Conservation (phyloP, 768 basidiomycete genomes). For the Lactarius hatsudake region DNA sequence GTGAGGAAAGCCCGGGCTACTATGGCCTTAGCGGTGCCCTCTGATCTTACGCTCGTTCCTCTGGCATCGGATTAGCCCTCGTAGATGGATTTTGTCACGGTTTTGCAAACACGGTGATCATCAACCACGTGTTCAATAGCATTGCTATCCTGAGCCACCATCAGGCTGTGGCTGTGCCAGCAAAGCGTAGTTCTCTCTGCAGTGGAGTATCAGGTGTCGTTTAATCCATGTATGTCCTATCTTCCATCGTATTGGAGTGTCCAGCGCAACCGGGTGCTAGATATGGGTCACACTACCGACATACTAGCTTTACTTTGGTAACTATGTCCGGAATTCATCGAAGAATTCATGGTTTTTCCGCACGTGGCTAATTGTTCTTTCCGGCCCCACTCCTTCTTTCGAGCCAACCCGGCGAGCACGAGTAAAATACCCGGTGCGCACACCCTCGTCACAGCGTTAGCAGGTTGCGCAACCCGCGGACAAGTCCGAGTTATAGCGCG, state of each 20-base stretch:
- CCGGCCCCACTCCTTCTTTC: not conserved
- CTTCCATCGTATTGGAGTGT: not conserved
- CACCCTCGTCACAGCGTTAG: not conserved
- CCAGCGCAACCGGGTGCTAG: not conserved
- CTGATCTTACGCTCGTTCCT: not conserved
- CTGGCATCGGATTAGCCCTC: not conserved
- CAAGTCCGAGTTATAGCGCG: not conserved
- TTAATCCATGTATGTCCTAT: not conserved
- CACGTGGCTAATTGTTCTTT: not conserved
- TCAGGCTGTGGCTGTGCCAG: not conserved
- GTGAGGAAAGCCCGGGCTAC: not conserved
- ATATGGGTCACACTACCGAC: not conserved
- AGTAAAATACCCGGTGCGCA: not conserved
- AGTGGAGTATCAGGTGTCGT: not conserved
- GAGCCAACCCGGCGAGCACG: constrained; percentile 1
- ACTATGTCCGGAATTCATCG: not conserved
- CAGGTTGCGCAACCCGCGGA: not conserved
- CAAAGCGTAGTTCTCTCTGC: not conserved
- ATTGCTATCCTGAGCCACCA: not conserved
- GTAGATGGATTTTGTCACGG: not conserved
- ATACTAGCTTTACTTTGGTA: not conserved
- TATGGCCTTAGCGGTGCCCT: not conserved
- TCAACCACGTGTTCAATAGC: not conserved
- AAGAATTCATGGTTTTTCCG: not conserved
- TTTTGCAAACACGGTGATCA: not conserved